phyloP scores from a whole-genome alignment of 1,284 basidiomycete species.

The Fomitopsis pinicola region DNA sequence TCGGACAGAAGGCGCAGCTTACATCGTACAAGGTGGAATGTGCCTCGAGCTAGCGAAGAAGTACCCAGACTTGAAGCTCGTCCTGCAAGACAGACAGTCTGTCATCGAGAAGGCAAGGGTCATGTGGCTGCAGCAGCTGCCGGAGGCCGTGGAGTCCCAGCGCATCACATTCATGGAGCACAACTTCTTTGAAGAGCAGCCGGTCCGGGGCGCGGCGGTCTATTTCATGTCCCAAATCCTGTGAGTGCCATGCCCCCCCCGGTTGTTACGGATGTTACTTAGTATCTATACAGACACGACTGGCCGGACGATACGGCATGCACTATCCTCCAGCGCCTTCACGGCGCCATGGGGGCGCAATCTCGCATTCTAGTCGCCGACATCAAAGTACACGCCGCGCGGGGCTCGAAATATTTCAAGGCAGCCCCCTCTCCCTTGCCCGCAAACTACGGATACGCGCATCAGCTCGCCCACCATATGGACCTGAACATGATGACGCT shows the following conservation, averaged over 20 bases:
- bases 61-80: conserved; percentile 14
- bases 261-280: not conserved
- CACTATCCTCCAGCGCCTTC: conserved; percentile 8
- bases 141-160: conserved; percentile 2
- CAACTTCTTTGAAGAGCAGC: conserved; percentile 30
- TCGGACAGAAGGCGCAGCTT: not conserved
- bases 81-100: conserved; percentile 18
- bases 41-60: conserved; percentile 10
- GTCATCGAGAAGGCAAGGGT: conserved; percentile 10
- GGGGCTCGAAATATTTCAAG: conserved; percentile 7
- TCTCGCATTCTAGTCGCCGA: conserved; percentile 12
- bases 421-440: conserved; percentile 11
- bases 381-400: conserved; percentile 6
- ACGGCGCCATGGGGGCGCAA: conserved; percentile 4
- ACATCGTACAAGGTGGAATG: conserved; percentile 7
- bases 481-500: conserved; percentile 13
- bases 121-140: conserved; percentile 11
- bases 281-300: conserved; percentile 10
- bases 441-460: conserved; percentile 11
- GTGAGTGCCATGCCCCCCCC: conserved; percentile 9
- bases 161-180: conserved; percentile 16
- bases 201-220: conserved; percentile 22
- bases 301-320: conserved; percentile 12
- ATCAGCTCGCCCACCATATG: conserved; percentile 5
- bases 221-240: conserved; percentile 25